phyloP scores from a whole-genome alignment of 208 protist species.

The Crithidia sp. region DNA sequence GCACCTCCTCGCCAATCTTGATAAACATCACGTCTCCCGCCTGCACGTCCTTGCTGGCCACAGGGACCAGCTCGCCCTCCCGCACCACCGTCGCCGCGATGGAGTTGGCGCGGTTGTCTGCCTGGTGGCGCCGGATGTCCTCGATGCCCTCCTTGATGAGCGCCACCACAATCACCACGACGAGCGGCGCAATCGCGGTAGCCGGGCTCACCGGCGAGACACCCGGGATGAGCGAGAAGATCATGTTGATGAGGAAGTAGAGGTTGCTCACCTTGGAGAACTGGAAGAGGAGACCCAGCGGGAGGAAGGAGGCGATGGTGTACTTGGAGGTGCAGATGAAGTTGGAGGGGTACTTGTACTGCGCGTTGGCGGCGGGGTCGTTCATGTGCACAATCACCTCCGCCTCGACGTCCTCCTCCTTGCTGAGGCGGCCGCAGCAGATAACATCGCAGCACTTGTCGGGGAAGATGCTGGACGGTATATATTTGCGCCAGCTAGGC shows the following conservation, averaged over 20 bases:
- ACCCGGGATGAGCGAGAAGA: conserved; percentile 91
- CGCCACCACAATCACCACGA: conserved; percentile 91
- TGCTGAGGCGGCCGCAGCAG: conserved; percentile 36
- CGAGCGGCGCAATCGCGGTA: conserved; percentile 89
- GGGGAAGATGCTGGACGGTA: conserved; percentile 34
- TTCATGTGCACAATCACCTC: conserved; percentile 90
- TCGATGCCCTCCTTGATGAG: conserved; percentile 92
- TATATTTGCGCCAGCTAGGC: conserved; percentile 30
- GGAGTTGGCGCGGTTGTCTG: conserved; percentile 84
- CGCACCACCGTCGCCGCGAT: conserved; percentile 62
- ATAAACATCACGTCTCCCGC: conserved; percentile 85
- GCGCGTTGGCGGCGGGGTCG: conserved; percentile 58
- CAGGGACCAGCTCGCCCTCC: conserved; percentile 43
- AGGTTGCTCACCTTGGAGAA: conserved; percentile 93
- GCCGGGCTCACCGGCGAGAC: conserved; percentile 90
- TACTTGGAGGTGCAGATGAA: conserved; percentile 95
- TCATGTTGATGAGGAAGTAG: conserved; percentile 95
- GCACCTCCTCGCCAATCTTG: conserved; percentile 81
- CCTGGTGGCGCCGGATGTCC: conserved; percentile 81
- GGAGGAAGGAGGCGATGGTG: conserved; percentile 91
- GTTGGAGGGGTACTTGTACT: conserved; percentile 83
- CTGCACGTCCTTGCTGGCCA: conserved; percentile 71
- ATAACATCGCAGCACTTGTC: conserved; percentile 50
- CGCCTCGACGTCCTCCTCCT: conserved; percentile 46
- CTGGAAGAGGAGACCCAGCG: conserved; percentile 93